Conservation (phyloP, 106 monocot genomes). For the Cymbidium sinense region DNA sequence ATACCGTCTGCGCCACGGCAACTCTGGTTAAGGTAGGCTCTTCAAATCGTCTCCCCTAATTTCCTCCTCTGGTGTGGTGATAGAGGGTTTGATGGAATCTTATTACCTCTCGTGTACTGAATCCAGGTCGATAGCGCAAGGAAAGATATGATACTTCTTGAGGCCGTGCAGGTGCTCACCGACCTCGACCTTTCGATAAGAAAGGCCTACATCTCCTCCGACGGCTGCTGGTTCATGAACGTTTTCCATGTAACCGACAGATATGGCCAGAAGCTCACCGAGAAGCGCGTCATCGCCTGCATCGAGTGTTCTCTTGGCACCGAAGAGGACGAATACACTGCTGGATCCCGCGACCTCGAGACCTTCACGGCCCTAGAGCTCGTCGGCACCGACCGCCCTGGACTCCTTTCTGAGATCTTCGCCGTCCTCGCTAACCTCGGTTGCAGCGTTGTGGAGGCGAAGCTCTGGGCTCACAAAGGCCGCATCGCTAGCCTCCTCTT, state of each 20-base stretch:
- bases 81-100: background rate
- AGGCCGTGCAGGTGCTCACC: constrained; percentile 62
- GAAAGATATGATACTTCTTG: constrained; percentile 43
- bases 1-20: constrained; percentile 39
- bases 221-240: constrained; percentile 75
- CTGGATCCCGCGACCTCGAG: constrained; percentile 9
- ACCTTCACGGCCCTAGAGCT: constrained; percentile 49
- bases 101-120: background rate
- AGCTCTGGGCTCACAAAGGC: constrained; percentile 64
- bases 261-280: constrained; percentile 43
- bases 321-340: background rate
- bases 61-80: background rate
- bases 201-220: constrained; percentile 69
- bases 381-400: constrained; percentile 56
- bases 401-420: constrained; percentile 66
- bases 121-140: constrained; percentile 50
- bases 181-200: constrained; percentile 54
- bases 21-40: constrained; percentile 38
- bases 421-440: constrained; percentile 54
- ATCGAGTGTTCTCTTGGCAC: constrained; percentile 28
- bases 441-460: constrained; percentile 49
- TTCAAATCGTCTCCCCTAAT: background rate
- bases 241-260: constrained; percentile 70
- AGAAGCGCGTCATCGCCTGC: constrained; percentile 41
- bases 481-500: constrained; percentile 44